A percentile compares a stretch with the other conserved stretches of the same genome.
phyloP scores from a whole-genome alignment of 176 grass and related monocot genomes.

The Thalia dealbata region DNA sequence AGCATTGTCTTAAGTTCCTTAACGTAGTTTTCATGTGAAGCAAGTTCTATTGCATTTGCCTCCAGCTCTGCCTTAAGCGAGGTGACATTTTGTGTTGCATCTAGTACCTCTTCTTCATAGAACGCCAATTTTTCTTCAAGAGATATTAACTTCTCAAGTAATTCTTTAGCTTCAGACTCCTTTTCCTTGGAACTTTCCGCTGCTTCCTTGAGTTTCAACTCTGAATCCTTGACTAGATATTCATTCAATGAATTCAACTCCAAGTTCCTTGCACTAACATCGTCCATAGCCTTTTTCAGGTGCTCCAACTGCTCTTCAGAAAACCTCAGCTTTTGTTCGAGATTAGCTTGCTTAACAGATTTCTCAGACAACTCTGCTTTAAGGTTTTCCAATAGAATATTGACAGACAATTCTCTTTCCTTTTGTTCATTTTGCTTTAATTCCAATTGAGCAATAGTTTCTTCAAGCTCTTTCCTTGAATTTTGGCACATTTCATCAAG shows the following conservation, averaged over 20 bases:
- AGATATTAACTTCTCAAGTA: slow-evolving; percentile 45
- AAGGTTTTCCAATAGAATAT: slow-evolving; percentile 17
- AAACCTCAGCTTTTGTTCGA: slow-evolving; percentile 65
- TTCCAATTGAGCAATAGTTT: slow-evolving; percentile 39
- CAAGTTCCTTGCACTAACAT: slow-evolving; percentile 60
- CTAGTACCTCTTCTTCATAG: slow-evolving; percentile 43
- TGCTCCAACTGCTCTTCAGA: slow-evolving; percentile 62
- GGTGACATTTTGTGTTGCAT: slow-evolving; percentile 39
- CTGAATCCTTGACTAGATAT: slow-evolving; percentile 63
- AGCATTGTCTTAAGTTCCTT: slow-evolving; percentile 38
- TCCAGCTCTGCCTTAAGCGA: slow-evolving; percentile 67
- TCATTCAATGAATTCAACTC: slow-evolving; percentile 57
- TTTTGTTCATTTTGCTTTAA: slow-evolving; percentile 43
- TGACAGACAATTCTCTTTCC: slow-evolving; percentile 11
- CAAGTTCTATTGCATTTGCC: slow-evolving; percentile 58
- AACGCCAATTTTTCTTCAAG: slow-evolving; percentile 38
- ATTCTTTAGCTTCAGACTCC: slow-evolving; percentile 37
- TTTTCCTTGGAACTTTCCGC: slow-evolving; percentile 37
- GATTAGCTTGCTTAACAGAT: slow-evolving; percentile 59
- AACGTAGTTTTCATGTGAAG: slow-evolving; percentile 45
- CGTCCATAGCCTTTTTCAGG: slow-evolving; percentile 44
- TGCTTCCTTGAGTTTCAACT: slow-evolving; percentile 51
- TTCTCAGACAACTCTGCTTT: slow-evolving; percentile 29
- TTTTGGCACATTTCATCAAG: slow-evolving; percentile 53
- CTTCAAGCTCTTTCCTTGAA: slow-evolving; percentile 58